Evolutionary conservation across 73 alveolate genomes (phyloP), one percentile per base, ranked within the genome.

Genomic region (Loxodes magnus): DNA sequence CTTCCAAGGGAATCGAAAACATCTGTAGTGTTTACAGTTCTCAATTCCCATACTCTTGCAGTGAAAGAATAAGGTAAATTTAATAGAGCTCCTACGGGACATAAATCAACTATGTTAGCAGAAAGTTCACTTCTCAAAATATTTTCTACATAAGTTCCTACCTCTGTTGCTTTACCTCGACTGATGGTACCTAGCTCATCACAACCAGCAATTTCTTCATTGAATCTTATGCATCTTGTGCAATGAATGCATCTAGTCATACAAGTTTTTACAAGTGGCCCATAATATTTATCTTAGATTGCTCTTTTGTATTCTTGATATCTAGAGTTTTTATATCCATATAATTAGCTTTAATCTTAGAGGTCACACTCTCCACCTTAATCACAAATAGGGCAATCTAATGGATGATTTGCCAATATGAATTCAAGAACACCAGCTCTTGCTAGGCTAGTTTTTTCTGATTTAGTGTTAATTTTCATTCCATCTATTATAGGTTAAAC

Each of bases 281-380:
- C 95, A 29, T 71, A 39, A 30, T 77, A 63, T 56, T 82, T 82
- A 39, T 82, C 95, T 42, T 82, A 90, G 0, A 82, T 90, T 21
- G 95, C 90, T 51, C 90, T 48, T 70, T 82, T 82, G 67, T 82
- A 82, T 48, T 82, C 95, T 35, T 50, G 70, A 44, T 57, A 64
- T 43, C 95, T 64, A 12, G 88, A 70, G 36, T 64, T 77, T 37
- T 67, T 67, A 56, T 71, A 82, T 38, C 95, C 95, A 54, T 77
- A 82, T 27, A 76, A 78, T 35, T 61, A 65, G 27, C 88, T 72
- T 50, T 75, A 72, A 56, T 83, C 95, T 57, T 83, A 56, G 14
- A 83, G 71, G 56, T 83, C 95, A 53, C 95, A 83, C 56, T 83
- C 95, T 14, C 95, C 95, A 36, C 95, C 95, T 60, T 83, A 66